A percentile compares a stretch with the other conserved stretches of the same genome.
Evolutionary conservation across 2,329 filamentous ascomycete genomes (phyloP).

Genomic region (Fusarium camptoceras): DNA sequence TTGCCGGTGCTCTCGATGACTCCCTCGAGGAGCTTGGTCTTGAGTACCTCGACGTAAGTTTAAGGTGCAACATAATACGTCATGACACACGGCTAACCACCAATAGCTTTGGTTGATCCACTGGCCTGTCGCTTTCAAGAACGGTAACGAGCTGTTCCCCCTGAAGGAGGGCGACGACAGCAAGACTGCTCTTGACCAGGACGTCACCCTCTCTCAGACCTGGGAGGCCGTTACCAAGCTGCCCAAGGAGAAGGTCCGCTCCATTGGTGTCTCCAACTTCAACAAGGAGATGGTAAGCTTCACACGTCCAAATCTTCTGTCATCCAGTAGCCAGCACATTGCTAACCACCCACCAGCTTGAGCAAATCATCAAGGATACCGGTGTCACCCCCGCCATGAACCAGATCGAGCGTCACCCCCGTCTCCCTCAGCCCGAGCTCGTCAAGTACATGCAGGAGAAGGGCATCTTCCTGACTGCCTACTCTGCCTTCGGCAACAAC

Average conservation of each 20-base stretch:
- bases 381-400: conserved; percentile 72
- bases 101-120: conserved; percentile 69
- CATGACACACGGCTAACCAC: not conserved
- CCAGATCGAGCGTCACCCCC: conserved; percentile 77
- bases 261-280: conserved; percentile 81
- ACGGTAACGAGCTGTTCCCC: conserved; percentile 59
- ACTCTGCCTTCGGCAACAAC: conserved; percentile 68
- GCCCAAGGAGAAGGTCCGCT: conserved; percentile 69
- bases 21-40: conserved; percentile 66
- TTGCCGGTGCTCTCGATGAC: conserved; percentile 66
- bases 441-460: conserved; percentile 71
- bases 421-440: conserved; percentile 67
- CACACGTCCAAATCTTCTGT: not conserved
- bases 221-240: conserved; percentile 67
- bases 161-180: conserved; percentile 51
- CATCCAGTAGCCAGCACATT: not conserved
- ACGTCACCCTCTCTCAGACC: conserved; percentile 56
- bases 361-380: conserved; percentile 67
- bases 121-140: conserved; percentile 66
- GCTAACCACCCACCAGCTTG: conserved; percentile 52
- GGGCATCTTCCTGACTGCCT: conserved; percentile 74
- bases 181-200: conserved; percentile 58
- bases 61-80: not conserved
- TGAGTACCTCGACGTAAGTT: conserved; percentile 66
- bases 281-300: conserved; percentile 63